A percentile compares a stretch with the other conserved stretches of the same genome.
Evolutionary conservation across 306 rosid species (phyloP).

Genomic region (Cucurbita moschata): DNA sequence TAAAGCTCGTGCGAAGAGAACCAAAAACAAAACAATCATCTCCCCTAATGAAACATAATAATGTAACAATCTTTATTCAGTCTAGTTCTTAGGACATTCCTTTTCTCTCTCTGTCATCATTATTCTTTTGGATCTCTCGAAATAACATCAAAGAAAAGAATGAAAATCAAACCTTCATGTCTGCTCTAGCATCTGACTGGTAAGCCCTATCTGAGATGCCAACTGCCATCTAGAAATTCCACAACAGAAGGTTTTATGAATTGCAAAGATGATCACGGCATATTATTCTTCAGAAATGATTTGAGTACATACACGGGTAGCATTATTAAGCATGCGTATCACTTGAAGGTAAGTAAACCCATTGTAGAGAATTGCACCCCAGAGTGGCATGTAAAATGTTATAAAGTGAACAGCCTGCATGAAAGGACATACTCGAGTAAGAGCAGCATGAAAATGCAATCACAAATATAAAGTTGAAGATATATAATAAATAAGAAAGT

Average conservation of each 20-base stretch:
- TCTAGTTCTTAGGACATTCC: neutral
- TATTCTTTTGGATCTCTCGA: neutral
- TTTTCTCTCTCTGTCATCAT: neutral
- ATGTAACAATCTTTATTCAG: neutral
- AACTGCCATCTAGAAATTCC: conserved; percentile 82
- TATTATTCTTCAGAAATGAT: neutral
- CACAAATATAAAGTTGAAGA: neutral
- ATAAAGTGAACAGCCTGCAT: conserved; percentile 85
- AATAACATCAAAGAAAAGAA: conserved; percentile 2
- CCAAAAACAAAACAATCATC: neutral
- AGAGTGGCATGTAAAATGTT: conserved; percentile 87
- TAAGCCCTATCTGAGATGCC: conserved; percentile 66
- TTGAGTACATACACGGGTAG: conserved; percentile 66
- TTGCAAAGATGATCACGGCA: conserved; percentile 3
- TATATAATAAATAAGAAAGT: neutral
- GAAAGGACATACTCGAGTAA: neutral
- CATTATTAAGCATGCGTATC: conserved; percentile 96
- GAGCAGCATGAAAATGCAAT: neutral
- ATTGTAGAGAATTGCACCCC: conserved; percentile 97
- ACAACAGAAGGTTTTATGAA: conserved; percentile 12
- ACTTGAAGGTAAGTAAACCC: conserved; percentile 86
- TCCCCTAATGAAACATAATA: neutral
- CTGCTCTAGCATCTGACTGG: conserved; percentile 67
- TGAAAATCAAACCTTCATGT: conserved; percentile 55
- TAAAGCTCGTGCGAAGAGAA: neutral